A percentile compares a stretch with the other conserved stretches of the same genome.
Evolutionary conservation across 2,329 filamentous ascomycete genomes (phyloP).

Genomic region (Claviceps digitariae): DNA sequence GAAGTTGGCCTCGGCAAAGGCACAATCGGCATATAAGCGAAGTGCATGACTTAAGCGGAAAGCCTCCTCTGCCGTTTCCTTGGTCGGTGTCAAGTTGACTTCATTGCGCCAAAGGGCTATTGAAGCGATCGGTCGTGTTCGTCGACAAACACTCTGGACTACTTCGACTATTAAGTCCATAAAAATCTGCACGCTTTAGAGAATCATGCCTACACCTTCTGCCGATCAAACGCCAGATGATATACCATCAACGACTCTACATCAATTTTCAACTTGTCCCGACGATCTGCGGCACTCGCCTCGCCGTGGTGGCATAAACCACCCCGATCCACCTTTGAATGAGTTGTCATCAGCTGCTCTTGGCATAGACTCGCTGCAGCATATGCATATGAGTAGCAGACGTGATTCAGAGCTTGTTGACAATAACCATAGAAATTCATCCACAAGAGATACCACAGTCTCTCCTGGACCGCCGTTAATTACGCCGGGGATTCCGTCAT

Average conservation of each 20-base stretch:
- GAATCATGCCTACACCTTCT: conserved; percentile 33
- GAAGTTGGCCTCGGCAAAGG: not conserved
- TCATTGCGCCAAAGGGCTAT: not conserved
- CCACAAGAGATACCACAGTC: conserved; percentile 28
- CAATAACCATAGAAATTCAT: conserved; percentile 14
- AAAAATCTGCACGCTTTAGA: not conserved
- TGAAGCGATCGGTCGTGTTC: not conserved
- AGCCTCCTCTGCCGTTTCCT: not conserved
- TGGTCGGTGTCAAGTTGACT: not conserved
- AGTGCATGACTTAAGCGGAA: not conserved
- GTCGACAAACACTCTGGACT: not conserved
- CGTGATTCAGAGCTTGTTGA: conserved; percentile 5
- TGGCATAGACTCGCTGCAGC: conserved; percentile 4
- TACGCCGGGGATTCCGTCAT: conserved; percentile 20
- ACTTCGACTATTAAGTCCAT: not conserved
- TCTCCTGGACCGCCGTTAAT: conserved; percentile 28
- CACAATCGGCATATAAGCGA: not conserved
- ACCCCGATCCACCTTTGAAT: conserved; percentile 10
- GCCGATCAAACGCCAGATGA: conserved; percentile 24
- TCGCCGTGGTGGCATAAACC: conserved; percentile 12
- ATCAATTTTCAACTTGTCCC: conserved; percentile 29
- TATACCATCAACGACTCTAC: conserved; percentile 22
- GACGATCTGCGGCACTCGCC: conserved; percentile 23
- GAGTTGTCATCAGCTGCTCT: conserved; percentile 11
- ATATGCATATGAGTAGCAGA: not conserved